phyloP scores from a whole-genome alignment of 257 asterid species.

The Orobanche coerulescens region DNA sequence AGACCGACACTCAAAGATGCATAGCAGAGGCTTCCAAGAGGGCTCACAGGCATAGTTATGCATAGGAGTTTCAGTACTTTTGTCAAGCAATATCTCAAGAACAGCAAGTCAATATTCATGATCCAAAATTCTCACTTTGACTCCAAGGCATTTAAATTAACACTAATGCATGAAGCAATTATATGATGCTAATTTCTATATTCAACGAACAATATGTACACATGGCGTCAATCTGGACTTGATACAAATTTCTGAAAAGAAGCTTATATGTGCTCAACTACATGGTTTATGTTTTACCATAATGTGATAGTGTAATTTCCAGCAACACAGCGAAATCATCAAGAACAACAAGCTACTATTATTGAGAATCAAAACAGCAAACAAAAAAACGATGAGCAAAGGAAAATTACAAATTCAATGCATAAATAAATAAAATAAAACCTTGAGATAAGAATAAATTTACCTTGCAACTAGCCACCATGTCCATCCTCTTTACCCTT shows the following conservation, averaged over 20 bases:
- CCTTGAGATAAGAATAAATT: neutral
- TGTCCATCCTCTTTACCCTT: constrained; percentile 25
- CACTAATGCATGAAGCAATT: neutral
- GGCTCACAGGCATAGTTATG: neutral
- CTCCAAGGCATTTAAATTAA: neutral
- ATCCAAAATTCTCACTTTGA: neutral
- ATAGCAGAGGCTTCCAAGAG: neutral
- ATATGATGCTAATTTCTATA: neutral
- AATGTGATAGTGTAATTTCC: neutral
- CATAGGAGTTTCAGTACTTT: neutral
- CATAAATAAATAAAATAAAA: neutral
- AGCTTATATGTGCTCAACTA: neutral
- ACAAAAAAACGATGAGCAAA: neutral
- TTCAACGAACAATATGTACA: neutral
- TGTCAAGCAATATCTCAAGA: neutral
- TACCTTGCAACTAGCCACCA: constrained; percentile 33
- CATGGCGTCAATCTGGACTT: neutral
- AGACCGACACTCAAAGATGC: neutral
- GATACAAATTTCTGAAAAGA: neutral
- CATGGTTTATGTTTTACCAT: neutral
- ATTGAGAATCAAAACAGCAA: constrained; percentile 5
- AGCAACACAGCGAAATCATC: neutral
- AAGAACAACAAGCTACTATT: neutral
- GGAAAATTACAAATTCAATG: neutral
- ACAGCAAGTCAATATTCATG: neutral